Conservation (phyloP, 2,329 filamentous ascomycete species). For the Hypoxylon sp. region DNA sequence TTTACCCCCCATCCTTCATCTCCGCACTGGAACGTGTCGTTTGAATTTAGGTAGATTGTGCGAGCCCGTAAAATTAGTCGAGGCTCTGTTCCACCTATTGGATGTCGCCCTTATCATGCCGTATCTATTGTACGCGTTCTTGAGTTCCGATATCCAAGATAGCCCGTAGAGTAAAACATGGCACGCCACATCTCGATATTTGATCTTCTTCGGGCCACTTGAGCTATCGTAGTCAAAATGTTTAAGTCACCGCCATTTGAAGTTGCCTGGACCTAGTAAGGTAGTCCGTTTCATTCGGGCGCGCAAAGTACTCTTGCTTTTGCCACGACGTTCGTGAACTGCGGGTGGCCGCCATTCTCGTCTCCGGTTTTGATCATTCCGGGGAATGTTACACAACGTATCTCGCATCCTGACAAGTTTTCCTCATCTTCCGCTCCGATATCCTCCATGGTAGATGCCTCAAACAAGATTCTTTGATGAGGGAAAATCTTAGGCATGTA, state of each 20-base stretch:
- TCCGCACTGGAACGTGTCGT: conserved; percentile 27
- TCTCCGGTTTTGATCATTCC: conserved; percentile 75
- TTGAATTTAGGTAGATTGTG: conserved; percentile 18
- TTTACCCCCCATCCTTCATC: conserved; percentile 14
- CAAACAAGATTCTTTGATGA: conserved; percentile 70
- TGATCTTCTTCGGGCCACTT: conserved; percentile 17
- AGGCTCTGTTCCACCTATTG: conserved; percentile 30
- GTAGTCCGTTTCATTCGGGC: conserved; percentile 57
- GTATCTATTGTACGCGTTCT: conserved; percentile 24
- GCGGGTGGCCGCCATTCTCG: conserved; percentile 72
- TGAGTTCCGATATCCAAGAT: conserved; percentile 34
- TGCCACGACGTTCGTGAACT: conserved; percentile 74
- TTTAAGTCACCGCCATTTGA: conserved; percentile 46
- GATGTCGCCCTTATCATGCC: conserved; percentile 22
- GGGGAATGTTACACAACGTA: conserved; percentile 75
- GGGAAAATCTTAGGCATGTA: conserved; percentile 68
- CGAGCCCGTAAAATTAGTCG: conserved; percentile 10
- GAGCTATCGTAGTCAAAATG: conserved; percentile 38
- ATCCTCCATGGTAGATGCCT: conserved; percentile 74
- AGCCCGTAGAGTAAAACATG: conserved; percentile 27
- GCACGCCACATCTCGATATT: conserved; percentile 36
- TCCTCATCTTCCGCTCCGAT: conserved; percentile 74
- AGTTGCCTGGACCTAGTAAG: conserved; percentile 17
- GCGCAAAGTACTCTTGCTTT: conserved; percentile 76
- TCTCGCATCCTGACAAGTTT: conserved; percentile 64